Conservation (phyloP, 1,139 yeast genomes). For the Saccharomyces hybrid region DNA sequence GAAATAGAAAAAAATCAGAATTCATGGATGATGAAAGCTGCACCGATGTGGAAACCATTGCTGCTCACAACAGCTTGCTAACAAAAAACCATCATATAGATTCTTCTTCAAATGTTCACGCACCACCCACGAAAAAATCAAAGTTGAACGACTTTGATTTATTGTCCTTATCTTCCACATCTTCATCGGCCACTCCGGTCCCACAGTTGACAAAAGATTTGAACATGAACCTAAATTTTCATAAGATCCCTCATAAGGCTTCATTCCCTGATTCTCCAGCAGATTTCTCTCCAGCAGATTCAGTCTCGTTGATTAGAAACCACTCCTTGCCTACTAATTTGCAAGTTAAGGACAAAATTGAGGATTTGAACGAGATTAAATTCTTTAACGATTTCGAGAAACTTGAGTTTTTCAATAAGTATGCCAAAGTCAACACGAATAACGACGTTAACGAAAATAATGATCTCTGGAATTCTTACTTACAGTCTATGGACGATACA, state of each 20-base stretch:
- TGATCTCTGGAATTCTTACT: background rate
- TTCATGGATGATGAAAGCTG: background rate
- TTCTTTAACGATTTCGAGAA: slow-evolving; percentile 21
- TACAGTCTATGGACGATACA: background rate
- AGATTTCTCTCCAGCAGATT: background rate
- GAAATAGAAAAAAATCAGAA: background rate
- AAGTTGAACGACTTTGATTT: background rate
- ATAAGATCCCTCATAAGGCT: background rate
- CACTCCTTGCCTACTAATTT: background rate
- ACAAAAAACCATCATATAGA: background rate
- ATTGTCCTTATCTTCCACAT: background rate
- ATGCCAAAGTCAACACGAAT: slow-evolving; percentile 2
- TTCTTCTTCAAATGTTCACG: background rate
- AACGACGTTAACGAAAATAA: background rate
- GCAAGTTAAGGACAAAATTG: background rate
- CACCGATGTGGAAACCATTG: background rate
- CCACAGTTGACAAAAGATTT: background rate
- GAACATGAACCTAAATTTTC: background rate
- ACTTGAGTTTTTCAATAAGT: slow-evolving; percentile 17
- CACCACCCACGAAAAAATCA: background rate
- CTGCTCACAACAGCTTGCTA: background rate
- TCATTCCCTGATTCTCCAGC: background rate
- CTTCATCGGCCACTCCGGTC: background rate
- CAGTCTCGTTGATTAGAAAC: background rate
- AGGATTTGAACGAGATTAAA: slow-evolving; percentile 6